These are phyloP conservation scores for Bassia scoparia DNA, from an alignment of 148 eudicot genomes.

Conservation along the genomic window DNA sequence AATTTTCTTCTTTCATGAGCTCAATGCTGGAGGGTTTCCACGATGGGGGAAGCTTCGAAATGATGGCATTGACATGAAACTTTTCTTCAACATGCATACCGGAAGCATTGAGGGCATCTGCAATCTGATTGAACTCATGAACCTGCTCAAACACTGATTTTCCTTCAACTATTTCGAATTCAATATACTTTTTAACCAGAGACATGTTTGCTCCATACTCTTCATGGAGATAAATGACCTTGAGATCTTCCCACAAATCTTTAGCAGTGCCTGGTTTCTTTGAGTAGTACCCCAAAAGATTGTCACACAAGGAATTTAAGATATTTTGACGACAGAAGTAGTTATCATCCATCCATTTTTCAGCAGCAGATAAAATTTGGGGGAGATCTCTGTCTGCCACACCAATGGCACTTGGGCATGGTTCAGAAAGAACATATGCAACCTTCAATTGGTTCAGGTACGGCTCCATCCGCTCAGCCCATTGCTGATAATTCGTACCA, in stretches of 20 bases:
- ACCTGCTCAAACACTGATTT: constrained; percentile 55
- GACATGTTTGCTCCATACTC: constrained; percentile 61
- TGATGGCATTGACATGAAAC: constrained; percentile 58
- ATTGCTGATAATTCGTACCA: constrained; percentile 63
- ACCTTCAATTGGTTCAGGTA: constrained; percentile 52
- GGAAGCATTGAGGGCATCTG: constrained; percentile 43
- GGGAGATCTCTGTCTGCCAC: constrained; percentile 29
- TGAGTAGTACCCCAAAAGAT: constrained; percentile 47
- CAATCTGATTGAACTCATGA: constrained; percentile 59
- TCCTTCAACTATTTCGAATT: constrained; percentile 73
- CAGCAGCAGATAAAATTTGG: constrained; percentile 36
- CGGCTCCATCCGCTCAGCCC: constrained; percentile 57
- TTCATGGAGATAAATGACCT: constrained; percentile 40
- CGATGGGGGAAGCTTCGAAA: constrained; percentile 78
- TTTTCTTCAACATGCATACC: constrained; percentile 71
- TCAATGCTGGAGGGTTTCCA: constrained; percentile 57
- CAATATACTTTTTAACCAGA: constrained; percentile 62
- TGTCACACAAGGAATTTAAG: constrained; percentile 64
- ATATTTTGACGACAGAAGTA: constrained; percentile 59
- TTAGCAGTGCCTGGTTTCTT: constrained; percentile 42
- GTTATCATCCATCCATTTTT: constrained; percentile 65
- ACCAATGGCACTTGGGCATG: constrained; percentile 47
- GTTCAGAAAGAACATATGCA: constrained; percentile 54
- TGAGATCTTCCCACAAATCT: constrained; percentile 78
- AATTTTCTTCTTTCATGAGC: constrained; percentile 56